A percentile compares a stretch with the other conserved stretches of the same genome.
Evolutionary conservation across 345 rosid genomes (phyloP).

Genomic region (Moringa oleifera): DNA sequence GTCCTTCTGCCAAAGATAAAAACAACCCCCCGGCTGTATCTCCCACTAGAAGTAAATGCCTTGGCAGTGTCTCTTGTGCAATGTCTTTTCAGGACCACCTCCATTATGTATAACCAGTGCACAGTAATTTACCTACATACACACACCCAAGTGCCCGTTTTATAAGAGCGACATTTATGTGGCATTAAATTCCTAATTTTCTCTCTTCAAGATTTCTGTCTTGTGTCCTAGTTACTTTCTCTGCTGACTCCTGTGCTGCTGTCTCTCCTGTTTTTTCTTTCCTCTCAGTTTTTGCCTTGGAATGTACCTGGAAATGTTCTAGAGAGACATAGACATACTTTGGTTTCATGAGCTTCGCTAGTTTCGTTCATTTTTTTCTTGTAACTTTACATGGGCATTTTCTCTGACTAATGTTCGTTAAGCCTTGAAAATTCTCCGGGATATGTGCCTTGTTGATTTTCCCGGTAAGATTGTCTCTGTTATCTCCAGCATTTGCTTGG

Average conservation of each 20-base stretch:
- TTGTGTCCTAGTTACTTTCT: background rate
- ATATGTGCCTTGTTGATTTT: no score
- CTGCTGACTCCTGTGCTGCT: no score
- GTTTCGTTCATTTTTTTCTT: slow-evolving; percentile 10
- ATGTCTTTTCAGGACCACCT: slow-evolving; percentile 23
- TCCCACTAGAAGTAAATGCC: background rate
- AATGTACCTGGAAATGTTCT: background rate
- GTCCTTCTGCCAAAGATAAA: slow-evolving; percentile 12
- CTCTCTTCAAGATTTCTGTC: background rate
- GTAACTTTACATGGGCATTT: background rate
- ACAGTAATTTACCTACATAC: no score
- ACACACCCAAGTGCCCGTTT: slow-evolving; percentile 8
- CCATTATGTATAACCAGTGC: background rate
- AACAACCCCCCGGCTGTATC: slow-evolving; percentile 12
- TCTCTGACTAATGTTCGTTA: no score
- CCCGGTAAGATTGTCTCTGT: no score
- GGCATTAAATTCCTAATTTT: slow-evolving; percentile 1
- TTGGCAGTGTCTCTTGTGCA: slow-evolving; percentile 15
- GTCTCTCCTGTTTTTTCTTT: background rate
- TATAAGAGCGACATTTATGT: background rate
- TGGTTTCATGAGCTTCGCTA: slow-evolving; percentile 21
- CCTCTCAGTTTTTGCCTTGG: slow-evolving; percentile 6
- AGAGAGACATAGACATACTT: slow-evolving; percentile 13
- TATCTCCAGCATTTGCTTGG: slow-evolving; percentile 14
- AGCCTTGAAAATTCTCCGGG: no score